phyloP scores from a whole-genome alignment of 2,329 filamentous ascomycete genomes.

The Atkinsonella hypoxylon region DNA sequence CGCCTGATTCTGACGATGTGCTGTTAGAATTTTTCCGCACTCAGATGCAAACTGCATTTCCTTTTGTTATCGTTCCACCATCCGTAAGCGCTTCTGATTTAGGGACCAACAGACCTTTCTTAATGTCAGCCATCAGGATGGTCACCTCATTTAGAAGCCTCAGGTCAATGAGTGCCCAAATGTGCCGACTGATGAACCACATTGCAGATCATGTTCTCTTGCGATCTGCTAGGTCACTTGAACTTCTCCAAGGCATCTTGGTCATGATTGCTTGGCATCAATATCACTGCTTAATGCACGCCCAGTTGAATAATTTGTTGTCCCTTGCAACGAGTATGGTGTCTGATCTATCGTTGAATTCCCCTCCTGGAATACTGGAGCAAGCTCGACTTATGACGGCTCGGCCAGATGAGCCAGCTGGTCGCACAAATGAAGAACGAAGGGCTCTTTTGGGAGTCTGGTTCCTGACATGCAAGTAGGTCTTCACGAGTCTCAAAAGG shows the following conservation, averaged over 20 bases:
- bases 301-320: constrained; percentile 39
- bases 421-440: constrained; percentile 38
- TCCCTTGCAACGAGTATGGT: constrained; percentile 34
- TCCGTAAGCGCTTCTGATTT: constrained; percentile 25
- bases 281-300: constrained; percentile 41
- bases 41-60: constrained; percentile 30
- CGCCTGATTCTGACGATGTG: constrained; percentile 32
- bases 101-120: constrained; percentile 29
- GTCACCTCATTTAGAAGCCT: constrained; percentile 35
- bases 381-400: constrained; percentile 30
- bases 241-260: constrained; percentile 36
- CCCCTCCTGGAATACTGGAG: constrained; percentile 27
- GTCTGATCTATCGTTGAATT: constrained; percentile 34
- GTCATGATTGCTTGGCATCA: constrained; percentile 40
- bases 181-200: constrained; percentile 33
- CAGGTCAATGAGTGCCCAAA: constrained; percentile 36
- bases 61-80: constrained; percentile 33
- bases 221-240: constrained; percentile 35
- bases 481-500: not conserved
- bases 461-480: constrained; percentile 42
- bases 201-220: constrained; percentile 37
- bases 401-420: constrained; percentile 23
- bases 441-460: constrained; percentile 41
- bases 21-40: constrained; percentile 32
- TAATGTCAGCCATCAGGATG: constrained; percentile 38